These are phyloP conservation scores for Ophiostoma triangulosporum DNA, from an alignment of 2,329 filamentous ascomycete species.

Conservation along the genomic window DNA sequence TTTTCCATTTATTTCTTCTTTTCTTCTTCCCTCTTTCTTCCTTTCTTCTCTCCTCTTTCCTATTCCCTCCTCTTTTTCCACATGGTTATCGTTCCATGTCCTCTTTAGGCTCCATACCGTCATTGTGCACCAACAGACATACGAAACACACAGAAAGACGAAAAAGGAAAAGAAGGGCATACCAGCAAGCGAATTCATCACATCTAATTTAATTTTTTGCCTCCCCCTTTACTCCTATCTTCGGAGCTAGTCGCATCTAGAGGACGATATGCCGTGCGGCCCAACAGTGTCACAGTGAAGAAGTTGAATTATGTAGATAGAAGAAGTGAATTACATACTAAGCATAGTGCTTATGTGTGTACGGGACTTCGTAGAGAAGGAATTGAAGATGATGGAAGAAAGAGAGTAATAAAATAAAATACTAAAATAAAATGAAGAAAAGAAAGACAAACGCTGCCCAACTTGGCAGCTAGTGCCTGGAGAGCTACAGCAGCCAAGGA, in stretches of 20 bases:
- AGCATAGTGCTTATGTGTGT: too few relatives aligned
- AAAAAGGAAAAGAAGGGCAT: background rate
- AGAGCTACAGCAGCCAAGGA: background rate
- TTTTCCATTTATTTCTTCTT: background rate
- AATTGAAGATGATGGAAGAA: background rate
- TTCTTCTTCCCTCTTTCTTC: background rate
- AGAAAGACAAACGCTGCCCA: background rate
- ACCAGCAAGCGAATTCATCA: background rate
- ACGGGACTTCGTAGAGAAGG: too few relatives aligned
- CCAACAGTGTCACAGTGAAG: too few relatives aligned
- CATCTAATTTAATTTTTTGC: background rate
- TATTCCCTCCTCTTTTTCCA: too few relatives aligned
- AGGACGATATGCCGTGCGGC: too few relatives aligned
- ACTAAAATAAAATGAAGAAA: background rate
- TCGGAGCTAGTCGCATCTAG: too few relatives aligned
- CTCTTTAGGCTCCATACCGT: too few relatives aligned
- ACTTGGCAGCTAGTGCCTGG: background rate
- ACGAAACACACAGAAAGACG: background rate
- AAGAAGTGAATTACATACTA: too few relatives aligned
- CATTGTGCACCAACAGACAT: too few relatives aligned
- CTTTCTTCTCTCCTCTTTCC: too few relatives aligned
- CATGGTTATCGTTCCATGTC: too few relatives aligned
- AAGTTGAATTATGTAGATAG: too few relatives aligned
- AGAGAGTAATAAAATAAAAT: background rate
- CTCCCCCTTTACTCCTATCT: background rate